A percentile compares a stretch with the other conserved stretches of the same genome.
These are phyloP conservation scores for Eleusine coracana DNA, from an alignment of 176 grass and related monocot species.

Conservation along the genomic window DNA sequence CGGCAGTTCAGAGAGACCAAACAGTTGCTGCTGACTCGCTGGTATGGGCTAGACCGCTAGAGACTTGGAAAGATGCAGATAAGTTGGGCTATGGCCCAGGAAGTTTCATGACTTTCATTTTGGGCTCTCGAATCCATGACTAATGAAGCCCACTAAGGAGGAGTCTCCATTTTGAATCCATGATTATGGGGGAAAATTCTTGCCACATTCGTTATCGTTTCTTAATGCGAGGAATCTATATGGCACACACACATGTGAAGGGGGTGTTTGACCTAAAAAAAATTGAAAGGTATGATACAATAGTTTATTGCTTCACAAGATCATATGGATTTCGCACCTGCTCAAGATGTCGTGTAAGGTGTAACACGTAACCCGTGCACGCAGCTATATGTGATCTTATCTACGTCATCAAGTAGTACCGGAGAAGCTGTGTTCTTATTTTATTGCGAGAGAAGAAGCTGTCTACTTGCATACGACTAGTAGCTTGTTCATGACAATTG, in stretches of 20 bases:
- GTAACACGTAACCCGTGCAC: conserved; percentile 4
- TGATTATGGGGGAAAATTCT: too few relatives aligned
- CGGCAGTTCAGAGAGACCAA: neutral
- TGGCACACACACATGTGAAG: neutral
- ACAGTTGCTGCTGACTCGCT: neutral
- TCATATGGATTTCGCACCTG: conserved; percentile 27
- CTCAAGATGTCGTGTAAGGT: conserved; percentile 18
- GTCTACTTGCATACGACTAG: neutral
- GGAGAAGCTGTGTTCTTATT: neutral
- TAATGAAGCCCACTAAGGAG: neutral
- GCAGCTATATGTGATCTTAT: neutral
- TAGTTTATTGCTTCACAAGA: neutral
- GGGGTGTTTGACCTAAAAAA: too few relatives aligned
- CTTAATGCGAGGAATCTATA: neutral
- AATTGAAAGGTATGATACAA: too few relatives aligned
- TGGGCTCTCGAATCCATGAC: neutral
- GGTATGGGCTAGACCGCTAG: neutral
- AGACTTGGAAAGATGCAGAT: neutral
- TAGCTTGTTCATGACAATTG: neutral
- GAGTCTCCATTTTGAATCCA: neutral
- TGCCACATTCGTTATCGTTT: neutral
- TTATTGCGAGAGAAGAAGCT: neutral
- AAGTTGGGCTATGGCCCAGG: neutral
- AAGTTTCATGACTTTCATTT: neutral
- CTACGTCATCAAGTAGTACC: neutral